Conservation (phyloP, 352 stramenopile genomes). For the Phytophthora citrophthora region DNA sequence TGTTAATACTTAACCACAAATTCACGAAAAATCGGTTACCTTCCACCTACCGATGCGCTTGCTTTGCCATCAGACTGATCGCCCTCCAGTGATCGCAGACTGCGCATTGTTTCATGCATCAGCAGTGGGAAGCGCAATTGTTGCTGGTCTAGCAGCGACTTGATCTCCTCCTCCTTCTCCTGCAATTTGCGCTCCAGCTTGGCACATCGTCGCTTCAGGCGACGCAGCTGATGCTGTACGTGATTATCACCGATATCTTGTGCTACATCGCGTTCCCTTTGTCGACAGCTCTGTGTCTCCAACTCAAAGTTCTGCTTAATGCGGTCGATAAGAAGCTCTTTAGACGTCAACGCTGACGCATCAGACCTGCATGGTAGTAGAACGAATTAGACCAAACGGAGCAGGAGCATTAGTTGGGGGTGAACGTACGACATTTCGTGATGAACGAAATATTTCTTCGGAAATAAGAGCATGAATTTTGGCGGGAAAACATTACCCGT, state of each 20-base stretch:
- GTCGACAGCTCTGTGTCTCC: constrained; percentile 57
- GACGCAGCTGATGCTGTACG: constrained; percentile 52
- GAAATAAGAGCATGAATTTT: too few species aligned
- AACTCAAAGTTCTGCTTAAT: constrained; percentile 70
- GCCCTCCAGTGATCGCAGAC: constrained; percentile 50
- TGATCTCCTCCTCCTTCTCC: constrained; percentile 62
- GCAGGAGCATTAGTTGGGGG: too few species aligned
- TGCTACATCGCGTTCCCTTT: constrained; percentile 41
- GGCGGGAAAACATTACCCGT: too few species aligned
- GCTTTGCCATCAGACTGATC: constrained; percentile 30
- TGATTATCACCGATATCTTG: constrained; percentile 40
- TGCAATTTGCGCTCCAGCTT: constrained; percentile 67
- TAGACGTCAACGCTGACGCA: constrained; percentile 19
- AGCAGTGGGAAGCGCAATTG: constrained; percentile 58
- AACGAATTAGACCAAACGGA: too few species aligned
- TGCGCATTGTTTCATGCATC: constrained; percentile 71
- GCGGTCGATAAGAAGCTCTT: constrained; percentile 40
- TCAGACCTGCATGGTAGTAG: not conserved
- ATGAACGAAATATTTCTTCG: not conserved
- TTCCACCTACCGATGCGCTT: constrained; percentile 19
- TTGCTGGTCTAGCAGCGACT: constrained; percentile 56
- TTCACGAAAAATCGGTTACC: not conserved
- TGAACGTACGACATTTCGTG: constrained; percentile 4
- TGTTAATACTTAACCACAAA: not conserved
- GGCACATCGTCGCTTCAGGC: constrained; percentile 56